phyloP scores from a whole-genome alignment of 257 asterid species.

The Solanum bulbocastanum region DNA sequence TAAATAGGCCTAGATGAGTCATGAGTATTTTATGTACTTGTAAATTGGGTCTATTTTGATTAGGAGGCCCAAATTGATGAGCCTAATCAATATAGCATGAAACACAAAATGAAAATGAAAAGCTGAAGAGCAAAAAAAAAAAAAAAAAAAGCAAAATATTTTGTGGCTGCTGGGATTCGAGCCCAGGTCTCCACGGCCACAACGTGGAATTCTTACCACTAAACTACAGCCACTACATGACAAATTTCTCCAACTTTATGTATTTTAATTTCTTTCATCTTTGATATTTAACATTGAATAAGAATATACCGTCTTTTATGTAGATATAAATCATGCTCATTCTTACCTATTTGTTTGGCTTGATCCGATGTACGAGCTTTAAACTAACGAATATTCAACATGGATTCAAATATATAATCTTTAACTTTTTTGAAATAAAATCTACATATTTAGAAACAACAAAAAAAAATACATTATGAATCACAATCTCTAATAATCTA shows the following conservation, averaged over 20 bases:
- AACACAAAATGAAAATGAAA: not conserved
- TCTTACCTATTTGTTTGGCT: not conserved
- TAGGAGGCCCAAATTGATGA: not conserved
- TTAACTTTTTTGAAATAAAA: no score
- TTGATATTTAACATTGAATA: not conserved
- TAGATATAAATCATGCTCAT: no score
- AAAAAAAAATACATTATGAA: not conserved
- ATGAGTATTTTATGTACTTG: not conserved
- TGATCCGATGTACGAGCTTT: not conserved
- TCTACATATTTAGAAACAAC: no score
- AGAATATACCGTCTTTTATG: no score
- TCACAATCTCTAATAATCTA: not conserved
- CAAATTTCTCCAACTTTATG: not conserved
- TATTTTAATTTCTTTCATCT: not conserved
- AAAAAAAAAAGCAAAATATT: not conserved
- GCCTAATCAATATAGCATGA: not conserved
- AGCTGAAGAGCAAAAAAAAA: not conserved
- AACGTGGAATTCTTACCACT: constrained; percentile 98
- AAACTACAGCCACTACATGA: constrained; percentile 67
- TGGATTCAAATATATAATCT: not conserved
- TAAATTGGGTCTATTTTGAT: not conserved
- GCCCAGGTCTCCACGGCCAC: constrained; percentile 99
- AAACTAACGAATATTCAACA: no score
- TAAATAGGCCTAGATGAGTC: not conserved
- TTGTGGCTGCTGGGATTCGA: constrained; percentile 99